Percentiles rank a stretch among this genome's conserved stretches.
Evolutionary conservation across 306 rosid species (phyloP).

Genomic region (Fragaria iinumae): DNA sequence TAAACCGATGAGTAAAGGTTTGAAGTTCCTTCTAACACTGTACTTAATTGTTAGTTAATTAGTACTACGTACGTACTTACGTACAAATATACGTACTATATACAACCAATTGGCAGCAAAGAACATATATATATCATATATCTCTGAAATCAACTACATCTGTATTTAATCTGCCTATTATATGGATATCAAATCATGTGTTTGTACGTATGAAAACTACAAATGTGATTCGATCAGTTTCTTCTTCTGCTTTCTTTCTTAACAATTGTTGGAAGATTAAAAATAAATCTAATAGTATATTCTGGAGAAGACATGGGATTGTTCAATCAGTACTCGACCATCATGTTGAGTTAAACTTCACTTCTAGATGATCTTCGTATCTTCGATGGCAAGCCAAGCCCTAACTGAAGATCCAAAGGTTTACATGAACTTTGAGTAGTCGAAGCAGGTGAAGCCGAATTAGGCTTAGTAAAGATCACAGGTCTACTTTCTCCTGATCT

Average conservation of each 20-base stretch:
- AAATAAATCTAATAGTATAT: constrained; percentile 16
- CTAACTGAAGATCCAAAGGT: constrained; percentile 76
- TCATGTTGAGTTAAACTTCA: constrained; percentile 14
- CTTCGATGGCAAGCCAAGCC: constrained; percentile 47
- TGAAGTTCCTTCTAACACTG: no score
- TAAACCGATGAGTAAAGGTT: no score
- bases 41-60: not conserved
- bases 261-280: constrained; percentile 17
- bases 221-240: not conserved
- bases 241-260: not conserved
- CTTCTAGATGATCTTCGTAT: constrained; percentile 42
- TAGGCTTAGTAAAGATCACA: constrained; percentile 35
- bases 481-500: constrained; percentile 23
- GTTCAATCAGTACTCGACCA: constrained; percentile 15
- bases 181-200: not conserved
- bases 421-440: constrained; percentile 44
- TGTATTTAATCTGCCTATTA: not conserved
- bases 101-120: not conserved
- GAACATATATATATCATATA: not conserved
- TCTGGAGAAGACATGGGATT: constrained; percentile 22
- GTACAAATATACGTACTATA: not conserved
- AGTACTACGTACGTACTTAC: not conserved
- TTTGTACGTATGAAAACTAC: not conserved
- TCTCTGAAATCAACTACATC: not conserved
- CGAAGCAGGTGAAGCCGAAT: constrained; percentile 38